phyloP scores from a whole-genome alignment of 2,329 filamentous ascomycete genomes.

The Bipolaris zeicola region DNA sequence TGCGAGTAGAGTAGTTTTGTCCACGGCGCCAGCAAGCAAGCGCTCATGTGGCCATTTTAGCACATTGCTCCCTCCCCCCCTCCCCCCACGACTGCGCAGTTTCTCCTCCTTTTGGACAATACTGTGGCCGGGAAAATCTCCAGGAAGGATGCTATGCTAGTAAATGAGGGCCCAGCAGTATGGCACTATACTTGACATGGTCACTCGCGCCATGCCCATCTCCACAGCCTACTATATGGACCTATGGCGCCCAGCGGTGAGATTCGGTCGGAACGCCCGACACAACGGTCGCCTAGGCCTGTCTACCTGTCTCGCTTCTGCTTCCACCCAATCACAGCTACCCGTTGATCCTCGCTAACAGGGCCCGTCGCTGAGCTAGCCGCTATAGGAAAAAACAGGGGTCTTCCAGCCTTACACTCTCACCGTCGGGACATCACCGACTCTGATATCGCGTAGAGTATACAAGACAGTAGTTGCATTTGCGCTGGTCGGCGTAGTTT shows the following conservation, averaged over 20 bases:
- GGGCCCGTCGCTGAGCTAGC: constrained; percentile 21
- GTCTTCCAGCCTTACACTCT: constrained; percentile 23
- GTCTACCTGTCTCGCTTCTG: constrained; percentile 10
- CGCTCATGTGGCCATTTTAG: constrained; percentile 24
- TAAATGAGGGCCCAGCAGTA: constrained; percentile 13
- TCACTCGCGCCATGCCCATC: constrained; percentile 15
- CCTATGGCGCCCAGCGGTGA: constrained; percentile 31
- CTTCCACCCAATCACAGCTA: constrained; percentile 21
- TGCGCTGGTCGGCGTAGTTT: constrained; percentile 6
- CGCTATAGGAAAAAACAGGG: constrained; percentile 18
- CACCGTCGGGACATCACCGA: constrained; percentile 26
- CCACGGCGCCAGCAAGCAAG: constrained; percentile 1
- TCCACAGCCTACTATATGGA: constrained; percentile 3
- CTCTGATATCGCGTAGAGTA: constrained; percentile 9
- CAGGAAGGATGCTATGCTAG: background rate
- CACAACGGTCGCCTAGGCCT: constrained; percentile 21
- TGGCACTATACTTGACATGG: constrained; percentile 25
- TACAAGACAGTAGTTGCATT: constrained; percentile 10
- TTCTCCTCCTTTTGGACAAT: constrained; percentile 10
- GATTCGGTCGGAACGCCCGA: constrained; percentile 24
- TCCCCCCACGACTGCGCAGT: background rate
- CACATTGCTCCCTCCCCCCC: background rate
- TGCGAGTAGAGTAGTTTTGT: constrained; percentile 12
- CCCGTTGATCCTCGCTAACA: constrained; percentile 16
- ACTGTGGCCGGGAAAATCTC: constrained; percentile 6